phyloP scores from a whole-genome alignment of 148 eudicot genomes.

The Selenicereus undatus region DNA sequence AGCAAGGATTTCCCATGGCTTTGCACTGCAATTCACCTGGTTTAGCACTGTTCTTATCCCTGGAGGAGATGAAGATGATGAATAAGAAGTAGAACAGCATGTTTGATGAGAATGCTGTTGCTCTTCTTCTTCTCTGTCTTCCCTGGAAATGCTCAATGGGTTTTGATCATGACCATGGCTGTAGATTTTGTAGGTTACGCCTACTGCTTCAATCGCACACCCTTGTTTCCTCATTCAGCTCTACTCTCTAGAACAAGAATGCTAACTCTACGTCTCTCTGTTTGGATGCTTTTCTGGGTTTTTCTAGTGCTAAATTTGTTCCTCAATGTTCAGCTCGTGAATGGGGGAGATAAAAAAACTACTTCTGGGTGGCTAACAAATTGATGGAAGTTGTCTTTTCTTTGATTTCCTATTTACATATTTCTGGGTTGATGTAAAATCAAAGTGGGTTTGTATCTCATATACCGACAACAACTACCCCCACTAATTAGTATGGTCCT shows the following conservation, averaged over 20 bases:
- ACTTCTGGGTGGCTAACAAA: too few species aligned
- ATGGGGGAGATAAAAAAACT: too few species aligned
- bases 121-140: conserved; percentile 12
- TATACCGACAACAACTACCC: too few species aligned
- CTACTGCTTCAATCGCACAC: conserved; percentile 89
- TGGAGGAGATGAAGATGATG: conserved; percentile 9
- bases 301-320: too few species aligned
- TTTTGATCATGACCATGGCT: conserved; percentile 26
- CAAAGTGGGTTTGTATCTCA: too few species aligned
- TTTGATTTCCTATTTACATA: too few species aligned
- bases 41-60: conserved; percentile 52
- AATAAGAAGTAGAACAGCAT: not conserved
- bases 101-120: not conserved
- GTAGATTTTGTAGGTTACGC: conserved; percentile 70
- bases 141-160: conserved; percentile 31
- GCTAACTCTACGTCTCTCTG: not conserved
- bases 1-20: conserved; percentile 92
- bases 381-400: too few species aligned
- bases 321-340: too few species aligned
- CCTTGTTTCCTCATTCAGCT: conserved; percentile 73
- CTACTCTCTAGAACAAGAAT: conserved; percentile 21
- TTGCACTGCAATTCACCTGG: conserved; percentile 63
- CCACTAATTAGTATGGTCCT: too few species aligned
- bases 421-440: too few species aligned
- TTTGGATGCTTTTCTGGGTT: too few species aligned